These are phyloP conservation scores for Osmanthus fragrans DNA, from an alignment of 257 asterid species.

Conservation along the genomic window DNA sequence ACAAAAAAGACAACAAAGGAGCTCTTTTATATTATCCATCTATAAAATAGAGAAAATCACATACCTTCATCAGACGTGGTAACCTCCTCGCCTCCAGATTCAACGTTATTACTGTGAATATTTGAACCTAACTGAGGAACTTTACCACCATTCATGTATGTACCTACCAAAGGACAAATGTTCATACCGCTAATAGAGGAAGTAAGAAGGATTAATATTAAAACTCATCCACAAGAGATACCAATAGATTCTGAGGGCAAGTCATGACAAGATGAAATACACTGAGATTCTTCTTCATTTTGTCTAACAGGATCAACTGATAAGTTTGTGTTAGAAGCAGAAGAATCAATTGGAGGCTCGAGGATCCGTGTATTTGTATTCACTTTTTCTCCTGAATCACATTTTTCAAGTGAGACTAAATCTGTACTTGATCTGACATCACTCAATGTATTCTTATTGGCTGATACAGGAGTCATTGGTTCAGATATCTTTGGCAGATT, in stretches of 20 bases:
- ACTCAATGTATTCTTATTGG: constrained; percentile 25
- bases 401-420: constrained; percentile 16
- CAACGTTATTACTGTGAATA: constrained; percentile 15
- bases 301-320: constrained; percentile 30
- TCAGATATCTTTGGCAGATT: constrained; percentile 22
- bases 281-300: constrained; percentile 31
- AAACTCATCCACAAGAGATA: constrained; percentile 16
- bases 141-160: constrained; percentile 12
- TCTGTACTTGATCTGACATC: constrained; percentile 18
- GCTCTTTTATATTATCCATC: neutral
- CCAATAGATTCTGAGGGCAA: constrained; percentile 34
- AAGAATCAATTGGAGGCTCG: constrained; percentile 23
- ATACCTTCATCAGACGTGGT: constrained; percentile 12
- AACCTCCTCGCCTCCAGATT: constrained; percentile 4
- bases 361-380: constrained; percentile 5
- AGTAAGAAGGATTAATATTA: neutral
- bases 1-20: neutral
- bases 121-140: constrained; percentile 14
- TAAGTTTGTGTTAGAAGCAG: constrained; percentile 19
- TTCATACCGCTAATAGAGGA: neutral
- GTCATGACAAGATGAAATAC: constrained; percentile 25
- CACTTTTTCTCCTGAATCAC: constrained; percentile 27
- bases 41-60: neutral
- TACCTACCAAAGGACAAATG: constrained; percentile 21
- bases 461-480: constrained; percentile 22